Percentiles rank a stretch among this genome's conserved stretches.
These are phyloP conservation scores for Ceratobasidium sp. DNA, from an alignment of 1,284 basidiomycete genomes.

Conservation along the genomic window DNA sequence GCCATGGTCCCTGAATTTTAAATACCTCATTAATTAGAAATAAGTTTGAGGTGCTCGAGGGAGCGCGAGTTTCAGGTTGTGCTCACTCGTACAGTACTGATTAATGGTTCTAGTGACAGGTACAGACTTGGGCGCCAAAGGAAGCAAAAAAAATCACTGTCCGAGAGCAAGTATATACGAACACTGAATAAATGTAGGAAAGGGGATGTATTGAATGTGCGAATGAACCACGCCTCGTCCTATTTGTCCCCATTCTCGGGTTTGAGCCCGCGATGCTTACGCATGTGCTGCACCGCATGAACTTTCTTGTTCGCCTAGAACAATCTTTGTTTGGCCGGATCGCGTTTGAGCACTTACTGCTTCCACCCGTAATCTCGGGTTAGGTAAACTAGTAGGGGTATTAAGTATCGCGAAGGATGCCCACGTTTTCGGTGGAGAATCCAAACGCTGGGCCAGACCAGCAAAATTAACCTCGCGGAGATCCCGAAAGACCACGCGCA, in stretches of 20 bases:
- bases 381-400: constrained; percentile 91
- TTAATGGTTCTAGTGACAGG: too few species aligned
- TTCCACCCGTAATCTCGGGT: constrained; percentile 96
- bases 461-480: constrained; percentile 95
- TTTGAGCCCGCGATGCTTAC: constrained; percentile 93
- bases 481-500: constrained; percentile 97
- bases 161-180: too few species aligned
- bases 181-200: not conserved
- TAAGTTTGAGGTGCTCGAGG: too few species aligned
- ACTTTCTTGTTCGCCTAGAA: constrained; percentile 99
- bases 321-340: constrained; percentile 74
- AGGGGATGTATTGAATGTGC: constrained; percentile 92
- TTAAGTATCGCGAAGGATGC: constrained; percentile 86
- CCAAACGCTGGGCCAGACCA: constrained; percentile 90
- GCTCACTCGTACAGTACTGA: too few species aligned
- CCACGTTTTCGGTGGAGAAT: constrained; percentile 91
- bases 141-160: too few species aligned
- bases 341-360: constrained; percentile 72
- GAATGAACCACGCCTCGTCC: constrained; percentile 88
- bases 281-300: constrained; percentile 93
- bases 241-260: constrained; percentile 86
- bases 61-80: too few species aligned
- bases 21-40: too few species aligned
- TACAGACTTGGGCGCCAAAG: too few species aligned
- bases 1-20: too few species aligned